Base-by-base conservation (phyloP, 306 rosid genomes). In the Vicia villosa region DNA sequence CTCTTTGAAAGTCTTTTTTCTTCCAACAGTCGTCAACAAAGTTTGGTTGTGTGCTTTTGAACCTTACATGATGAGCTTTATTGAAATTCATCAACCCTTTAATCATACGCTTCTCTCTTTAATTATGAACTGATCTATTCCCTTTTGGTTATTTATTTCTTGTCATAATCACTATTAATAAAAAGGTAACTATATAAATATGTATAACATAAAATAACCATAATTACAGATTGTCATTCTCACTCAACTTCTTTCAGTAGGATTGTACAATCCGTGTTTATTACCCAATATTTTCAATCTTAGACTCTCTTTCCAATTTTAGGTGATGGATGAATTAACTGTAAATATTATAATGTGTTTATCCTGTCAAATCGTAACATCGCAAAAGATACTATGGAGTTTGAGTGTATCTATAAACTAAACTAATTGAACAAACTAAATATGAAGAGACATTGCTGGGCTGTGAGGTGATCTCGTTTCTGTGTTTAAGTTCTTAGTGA, bases 171-270 rank as follows among this genome's bases (percentile, higher is more conserved):
- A 54, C 15, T 54, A 54, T 21, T 54, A 10, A 22, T 54, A 52
- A 5, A 22, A 22, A 17, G 8, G 21, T 50, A 50, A 50, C 24
- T 19, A 32, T 19, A 32, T 5, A 52, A 21, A 11, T 54, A 19
- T 22, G 60, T 11, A 55, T 54, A 55, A 24, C 34, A 6, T 55
- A 55, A 24, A 24, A 55, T 55, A 26, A 55, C 62, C 62, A 55
- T 21, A 24, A 13, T 10, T 55, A 24, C 32, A 55, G 26, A 13
- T 13, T 13, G 28, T 24, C 38, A 55, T 13, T 55, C 10, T 55
- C 36, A 13, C 62, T 12, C 16, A 15, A 46, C 52, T 46, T 41
- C n/a, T 45, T n/a, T 45, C 51, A 45, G 52, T 46, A n/a, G 52
- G 52, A 46, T 46, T 17, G 19, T 15, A 46, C 9, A 15, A 46